A percentile compares a stretch with the other conserved stretches of the same genome.
Conservation (phyloP, 1,284 basidiomycete species). For the Cryptococcus sp. region DNA sequence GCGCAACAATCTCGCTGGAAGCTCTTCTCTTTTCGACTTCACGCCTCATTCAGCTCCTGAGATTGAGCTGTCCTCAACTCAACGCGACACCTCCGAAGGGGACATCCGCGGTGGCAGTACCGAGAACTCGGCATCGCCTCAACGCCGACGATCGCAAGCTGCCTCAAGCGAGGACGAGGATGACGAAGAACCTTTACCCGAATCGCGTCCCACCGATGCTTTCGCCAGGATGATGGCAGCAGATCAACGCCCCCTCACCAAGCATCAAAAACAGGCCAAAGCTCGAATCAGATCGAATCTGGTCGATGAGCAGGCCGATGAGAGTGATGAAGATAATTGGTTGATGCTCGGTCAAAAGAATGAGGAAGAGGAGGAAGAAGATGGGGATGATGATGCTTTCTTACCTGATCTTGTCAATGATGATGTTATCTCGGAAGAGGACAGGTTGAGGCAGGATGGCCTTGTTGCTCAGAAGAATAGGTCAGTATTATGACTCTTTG, state of each 20-base stretch:
- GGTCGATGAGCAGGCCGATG: slow-evolving; percentile 41
- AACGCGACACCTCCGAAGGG: not conserved
- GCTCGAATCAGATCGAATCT: slow-evolving; percentile 6
- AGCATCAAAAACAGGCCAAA: not conserved
- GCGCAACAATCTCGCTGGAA: too few species aligned
- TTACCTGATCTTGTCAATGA: slow-evolving; percentile 38
- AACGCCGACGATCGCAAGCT: not conserved
- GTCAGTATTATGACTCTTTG: slow-evolving; percentile 24
- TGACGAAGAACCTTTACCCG: not conserved
- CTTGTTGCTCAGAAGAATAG: slow-evolving; percentile 31
- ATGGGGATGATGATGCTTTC: slow-evolving; percentile 27
- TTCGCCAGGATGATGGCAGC: not conserved
- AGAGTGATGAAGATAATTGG: slow-evolving; percentile 40
- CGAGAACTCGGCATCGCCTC: not conserved
- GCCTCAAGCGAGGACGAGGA: not conserved
- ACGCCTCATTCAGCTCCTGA: not conserved
- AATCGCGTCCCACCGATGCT: not conserved
- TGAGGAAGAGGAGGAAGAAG: slow-evolving; percentile 31
- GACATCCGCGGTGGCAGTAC: not conserved
- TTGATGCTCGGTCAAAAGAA: slow-evolving; percentile 21
- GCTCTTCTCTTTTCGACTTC: not conserved
- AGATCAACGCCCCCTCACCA: not conserved
- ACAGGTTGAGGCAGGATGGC: slow-evolving; percentile 20
- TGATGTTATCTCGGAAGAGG: slow-evolving; percentile 24
- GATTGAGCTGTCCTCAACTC: not conserved